A percentile compares a stretch with the other conserved stretches of the same genome.
These are phyloP conservation scores for Primulina tabacum DNA, from an alignment of 257 asterid genomes.

Conservation along the genomic window DNA sequence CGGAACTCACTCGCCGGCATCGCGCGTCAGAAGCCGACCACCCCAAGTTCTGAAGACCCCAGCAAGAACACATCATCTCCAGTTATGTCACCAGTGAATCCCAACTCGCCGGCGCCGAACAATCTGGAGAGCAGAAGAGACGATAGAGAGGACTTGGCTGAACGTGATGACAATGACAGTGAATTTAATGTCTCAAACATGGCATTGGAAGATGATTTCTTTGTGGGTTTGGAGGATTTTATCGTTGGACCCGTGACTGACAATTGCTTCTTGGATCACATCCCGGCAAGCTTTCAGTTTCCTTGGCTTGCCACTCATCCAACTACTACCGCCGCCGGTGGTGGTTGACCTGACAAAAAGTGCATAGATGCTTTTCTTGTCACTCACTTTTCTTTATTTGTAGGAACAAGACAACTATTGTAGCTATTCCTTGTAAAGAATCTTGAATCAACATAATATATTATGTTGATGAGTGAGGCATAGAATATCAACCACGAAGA, in stretches of 20 bases:
- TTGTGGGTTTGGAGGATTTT: slow-evolving; percentile 72
- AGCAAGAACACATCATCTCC: slow-evolving; percentile 39
- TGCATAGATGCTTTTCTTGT: slow-evolving; percentile 57
- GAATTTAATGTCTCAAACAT: slow-evolving; percentile 38
- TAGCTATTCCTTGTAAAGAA: slow-evolving; percentile 51
- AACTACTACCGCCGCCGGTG: slow-evolving; percentile 56
- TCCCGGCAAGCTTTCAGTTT: slow-evolving; percentile 34
- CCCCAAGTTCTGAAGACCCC: slow-evolving; percentile 22
- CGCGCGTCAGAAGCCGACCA: slow-evolving; percentile 35
- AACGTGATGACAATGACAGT: slow-evolving; percentile 36
- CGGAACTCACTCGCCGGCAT: slow-evolving; percentile 60
- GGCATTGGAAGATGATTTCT: slow-evolving; percentile 62
- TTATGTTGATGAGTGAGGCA: slow-evolving; percentile 22
- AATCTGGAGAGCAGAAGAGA: slow-evolving; percentile 46
- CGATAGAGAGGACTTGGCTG: slow-evolving; percentile 32
- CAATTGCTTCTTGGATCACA: slow-evolving; percentile 33
- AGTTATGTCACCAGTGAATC: slow-evolving; percentile 36
- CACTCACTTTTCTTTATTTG: slow-evolving; percentile 45
- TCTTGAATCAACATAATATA: slow-evolving; percentile 37
- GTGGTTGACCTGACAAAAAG: slow-evolving; percentile 43
- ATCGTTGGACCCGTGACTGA: slow-evolving; percentile 28
- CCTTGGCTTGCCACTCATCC: slow-evolving; percentile 57
- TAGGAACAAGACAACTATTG: slow-evolving; percentile 37
- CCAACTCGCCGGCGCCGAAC: slow-evolving; percentile 44
- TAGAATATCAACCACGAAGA: slow-evolving; percentile 24